Conservation (phyloP, 2,329 filamentous ascomycete species). For the Atkinsonella hypoxylon region DNA sequence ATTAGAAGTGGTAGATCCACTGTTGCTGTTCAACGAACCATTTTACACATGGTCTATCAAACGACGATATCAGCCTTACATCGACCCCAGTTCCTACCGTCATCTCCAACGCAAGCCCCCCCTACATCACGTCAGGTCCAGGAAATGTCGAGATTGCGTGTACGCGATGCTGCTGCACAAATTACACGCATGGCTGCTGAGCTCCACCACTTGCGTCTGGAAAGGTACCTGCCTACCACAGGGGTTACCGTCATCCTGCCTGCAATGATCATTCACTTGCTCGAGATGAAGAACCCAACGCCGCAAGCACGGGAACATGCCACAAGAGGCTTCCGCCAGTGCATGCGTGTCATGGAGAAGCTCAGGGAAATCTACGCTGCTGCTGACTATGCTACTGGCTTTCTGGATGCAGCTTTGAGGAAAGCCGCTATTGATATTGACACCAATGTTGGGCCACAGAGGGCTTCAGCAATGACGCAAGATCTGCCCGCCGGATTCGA, state of each 20-base stretch:
- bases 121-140: slow-evolving; percentile 56
- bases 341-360: slow-evolving; percentile 83
- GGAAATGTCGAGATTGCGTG: slow-evolving; percentile 70
- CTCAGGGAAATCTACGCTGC: slow-evolving; percentile 83
- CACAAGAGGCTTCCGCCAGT: slow-evolving; percentile 73
- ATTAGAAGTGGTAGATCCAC: slow-evolving; percentile 48
- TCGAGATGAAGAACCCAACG: slow-evolving; percentile 80
- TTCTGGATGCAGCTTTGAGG: slow-evolving; percentile 81
- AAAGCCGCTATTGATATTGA: slow-evolving; percentile 70
- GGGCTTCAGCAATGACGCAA: slow-evolving; percentile 24
- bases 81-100: slow-evolving; percentile 78
- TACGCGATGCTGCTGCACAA: slow-evolving; percentile 70
- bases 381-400: slow-evolving; percentile 91
- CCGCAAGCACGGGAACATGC: slow-evolving; percentile 60
- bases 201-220: slow-evolving; percentile 59
- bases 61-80: slow-evolving; percentile 86
- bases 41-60: slow-evolving; percentile 88
- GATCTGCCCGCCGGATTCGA: slow-evolving; percentile 23
- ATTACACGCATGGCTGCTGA: slow-evolving; percentile 77
- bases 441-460: slow-evolving; percentile 20
- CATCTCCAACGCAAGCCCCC: slow-evolving; percentile 42
- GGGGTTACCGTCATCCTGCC: slow-evolving; percentile 85
- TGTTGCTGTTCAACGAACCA: slow-evolving; percentile 60
- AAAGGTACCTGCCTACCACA: slow-evolving; percentile 73
- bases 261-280: slow-evolving; percentile 84